Conservation (phyloP, 768 basidiomycete species). For the Mycena kentingensis region DNA sequence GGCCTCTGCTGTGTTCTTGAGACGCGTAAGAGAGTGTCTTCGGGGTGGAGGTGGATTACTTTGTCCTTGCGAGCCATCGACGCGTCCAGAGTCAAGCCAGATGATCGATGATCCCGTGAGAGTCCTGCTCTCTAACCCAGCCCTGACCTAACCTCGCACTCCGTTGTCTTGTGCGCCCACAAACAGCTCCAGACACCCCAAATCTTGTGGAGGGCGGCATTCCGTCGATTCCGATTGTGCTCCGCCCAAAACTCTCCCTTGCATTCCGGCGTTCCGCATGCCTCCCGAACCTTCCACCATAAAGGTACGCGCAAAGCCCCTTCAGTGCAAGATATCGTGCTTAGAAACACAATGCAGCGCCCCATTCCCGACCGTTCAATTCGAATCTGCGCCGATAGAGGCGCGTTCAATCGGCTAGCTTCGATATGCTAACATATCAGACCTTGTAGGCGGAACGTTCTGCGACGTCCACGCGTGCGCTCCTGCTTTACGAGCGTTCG, state of each 20-base stretch:
- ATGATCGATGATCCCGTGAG: no score
- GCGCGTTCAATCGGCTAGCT: not conserved
- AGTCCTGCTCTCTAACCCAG: no score
- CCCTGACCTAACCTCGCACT: no score
- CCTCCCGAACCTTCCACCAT: constrained; percentile 1
- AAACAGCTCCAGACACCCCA: no score
- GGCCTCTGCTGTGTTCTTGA: no score
- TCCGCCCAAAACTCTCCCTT: not conserved
- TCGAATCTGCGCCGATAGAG: constrained; percentile 84
- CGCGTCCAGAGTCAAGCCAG: no score
- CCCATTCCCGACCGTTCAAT: constrained; percentile 74
- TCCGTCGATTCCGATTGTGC: not conserved
- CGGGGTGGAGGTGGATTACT: no score
- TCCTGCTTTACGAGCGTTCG: no score
- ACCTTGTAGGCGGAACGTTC: constrained; percentile 68
- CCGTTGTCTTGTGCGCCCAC: no score
- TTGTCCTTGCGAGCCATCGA: no score
- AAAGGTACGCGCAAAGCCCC: constrained; percentile 1
- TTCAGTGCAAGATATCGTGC: not conserved
- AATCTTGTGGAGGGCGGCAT: not conserved
- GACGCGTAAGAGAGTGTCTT: no score
- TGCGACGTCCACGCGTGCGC: constrained; percentile 88
- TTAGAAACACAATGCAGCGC: constrained; percentile 17
- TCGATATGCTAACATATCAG: not conserved
- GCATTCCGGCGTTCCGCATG: constrained; percentile 1